Evolutionary conservation across 352 stramenopile species (phyloP).

Genomic region (Phytophthora tentaculata): DNA sequence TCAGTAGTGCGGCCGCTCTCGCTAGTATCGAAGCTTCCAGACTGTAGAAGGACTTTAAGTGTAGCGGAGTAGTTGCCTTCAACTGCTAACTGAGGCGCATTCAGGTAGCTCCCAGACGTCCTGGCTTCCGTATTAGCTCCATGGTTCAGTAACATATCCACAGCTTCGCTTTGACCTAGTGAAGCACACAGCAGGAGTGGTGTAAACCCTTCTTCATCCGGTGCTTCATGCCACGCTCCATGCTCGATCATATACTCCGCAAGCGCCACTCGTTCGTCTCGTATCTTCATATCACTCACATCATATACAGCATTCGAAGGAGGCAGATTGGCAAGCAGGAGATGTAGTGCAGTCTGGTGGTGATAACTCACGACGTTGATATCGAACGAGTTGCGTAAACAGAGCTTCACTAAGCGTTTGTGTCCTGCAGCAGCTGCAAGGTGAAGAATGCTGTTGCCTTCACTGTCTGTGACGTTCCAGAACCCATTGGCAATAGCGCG

Average conservation of each 20-base stretch:
- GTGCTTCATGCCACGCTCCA: slow-evolving; percentile 79
- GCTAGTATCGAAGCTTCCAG: slow-evolving; percentile 50
- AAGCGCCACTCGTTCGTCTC: slow-evolving; percentile 55
- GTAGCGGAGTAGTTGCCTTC: slow-evolving; percentile 66
- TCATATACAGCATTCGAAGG: slow-evolving; percentile 11
- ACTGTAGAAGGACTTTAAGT: slow-evolving; percentile 58
- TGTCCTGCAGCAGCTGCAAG: slow-evolving; percentile 65
- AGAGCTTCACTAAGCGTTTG: slow-evolving; percentile 86
- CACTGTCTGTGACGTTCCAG: slow-evolving; percentile 55
- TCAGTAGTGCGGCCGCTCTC: slow-evolving; percentile 46
- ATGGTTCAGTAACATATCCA: slow-evolving; percentile 75
- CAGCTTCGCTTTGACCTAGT: slow-evolving; percentile 64
- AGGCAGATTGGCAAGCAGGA: slow-evolving; percentile 71
- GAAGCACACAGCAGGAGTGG: slow-evolving; percentile 64
- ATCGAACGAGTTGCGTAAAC: slow-evolving; percentile 74
- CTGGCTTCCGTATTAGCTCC: slow-evolving; percentile 61
- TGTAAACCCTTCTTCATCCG: slow-evolving; percentile 68
- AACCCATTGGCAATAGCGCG: slow-evolving; percentile 55
- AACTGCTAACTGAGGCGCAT: slow-evolving; percentile 58
- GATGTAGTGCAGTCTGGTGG: slow-evolving; percentile 72
- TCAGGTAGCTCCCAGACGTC: slow-evolving; percentile 42
- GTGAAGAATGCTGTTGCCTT: slow-evolving; percentile 80
- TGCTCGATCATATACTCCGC: slow-evolving; percentile 89
- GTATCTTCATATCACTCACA: slow-evolving; percentile 13
- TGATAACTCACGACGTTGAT: slow-evolving; percentile 69